phyloP scores from a whole-genome alignment of 352 stramenopile species.

The Globisporangium polare region DNA sequence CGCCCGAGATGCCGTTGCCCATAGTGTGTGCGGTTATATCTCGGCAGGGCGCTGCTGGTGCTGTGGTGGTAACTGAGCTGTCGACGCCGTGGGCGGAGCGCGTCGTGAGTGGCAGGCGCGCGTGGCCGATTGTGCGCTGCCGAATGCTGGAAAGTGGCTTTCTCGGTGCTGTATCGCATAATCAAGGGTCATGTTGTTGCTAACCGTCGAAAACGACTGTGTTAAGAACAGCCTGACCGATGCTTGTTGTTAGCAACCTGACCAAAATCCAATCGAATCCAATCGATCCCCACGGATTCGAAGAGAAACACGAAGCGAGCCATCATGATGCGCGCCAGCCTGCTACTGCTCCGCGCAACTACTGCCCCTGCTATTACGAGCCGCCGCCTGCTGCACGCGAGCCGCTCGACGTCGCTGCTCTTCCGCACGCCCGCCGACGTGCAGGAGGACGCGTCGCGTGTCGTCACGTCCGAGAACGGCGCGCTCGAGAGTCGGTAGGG shows the following conservation, averaged over 20 bases:
- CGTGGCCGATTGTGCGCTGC: background rate
- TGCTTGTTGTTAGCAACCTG: no score
- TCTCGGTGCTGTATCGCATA: no score
- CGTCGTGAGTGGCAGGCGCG: background rate
- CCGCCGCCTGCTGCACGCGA: constrained; percentile 39
- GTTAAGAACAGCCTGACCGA: no score
- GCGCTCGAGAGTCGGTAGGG: constrained; percentile 54
- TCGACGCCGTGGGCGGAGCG: background rate
- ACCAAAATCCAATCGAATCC: no score
- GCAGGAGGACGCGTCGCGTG: constrained; percentile 17
- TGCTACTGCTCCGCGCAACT: constrained; percentile 2
- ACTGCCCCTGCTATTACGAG: background rate
- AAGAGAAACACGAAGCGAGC: background rate
- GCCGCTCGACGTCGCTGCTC: constrained; percentile 34
- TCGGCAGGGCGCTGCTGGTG: background rate
- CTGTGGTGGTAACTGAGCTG: background rate
- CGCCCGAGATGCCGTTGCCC: constrained; percentile 66
- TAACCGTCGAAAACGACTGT: no score
- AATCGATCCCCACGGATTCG: no score
- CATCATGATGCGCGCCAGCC: background rate
- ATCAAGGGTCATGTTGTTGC: no score
- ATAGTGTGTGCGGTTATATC: constrained; percentile 39
- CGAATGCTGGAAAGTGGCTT: no score
- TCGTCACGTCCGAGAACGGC: constrained; percentile 39
- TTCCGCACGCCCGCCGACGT: constrained; percentile 55